Evolutionary conservation across 495 filamentous ascomycete species (phyloP).

Genomic region (Jackrogersella minutella): DNA sequence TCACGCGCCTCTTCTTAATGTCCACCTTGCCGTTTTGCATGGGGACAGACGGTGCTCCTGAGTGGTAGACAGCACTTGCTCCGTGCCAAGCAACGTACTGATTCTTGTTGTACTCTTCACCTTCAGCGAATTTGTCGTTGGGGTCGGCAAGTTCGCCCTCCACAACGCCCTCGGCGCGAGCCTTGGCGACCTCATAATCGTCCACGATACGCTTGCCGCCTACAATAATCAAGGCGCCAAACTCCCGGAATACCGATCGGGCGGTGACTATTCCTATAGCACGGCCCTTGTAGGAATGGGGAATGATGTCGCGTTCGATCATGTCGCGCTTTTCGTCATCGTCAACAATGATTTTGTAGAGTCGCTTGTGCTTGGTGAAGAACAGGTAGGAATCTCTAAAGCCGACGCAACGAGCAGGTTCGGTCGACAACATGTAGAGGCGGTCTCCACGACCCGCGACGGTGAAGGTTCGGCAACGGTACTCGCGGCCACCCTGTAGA

Average conservation of each 20-base stretch:
- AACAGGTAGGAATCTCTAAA: conserved; percentile 98
- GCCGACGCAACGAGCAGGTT: conserved; percentile 93
- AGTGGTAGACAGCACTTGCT: conserved; percentile 93
- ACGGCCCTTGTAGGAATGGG: conserved; percentile 96
- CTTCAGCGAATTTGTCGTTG: conserved; percentile 74
- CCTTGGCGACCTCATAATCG: conserved; percentile 86
- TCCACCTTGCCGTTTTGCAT: conserved; percentile 75
- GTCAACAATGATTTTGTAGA: conserved; percentile 95
- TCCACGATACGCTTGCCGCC: conserved; percentile 85
- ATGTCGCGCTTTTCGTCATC: conserved; percentile 92
- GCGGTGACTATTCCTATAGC: conserved; percentile 98
- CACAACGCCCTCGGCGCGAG: conserved; percentile 78
- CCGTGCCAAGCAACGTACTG: conserved; percentile 99
- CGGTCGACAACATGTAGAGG: conserved; percentile 97
- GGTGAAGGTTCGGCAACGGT: conserved; percentile 92
- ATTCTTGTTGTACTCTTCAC: conserved; percentile 87
- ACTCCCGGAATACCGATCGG: conserved; percentile 95
- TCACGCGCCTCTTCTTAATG: conserved; percentile 80
- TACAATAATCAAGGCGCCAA: conserved; percentile 91
- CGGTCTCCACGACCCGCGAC: conserved; percentile 82
- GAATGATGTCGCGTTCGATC: conserved; percentile 92
- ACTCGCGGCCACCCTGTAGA: conserved; percentile 82
- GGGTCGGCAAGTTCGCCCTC: conserved; percentile 93
- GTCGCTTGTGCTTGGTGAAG: conserved; percentile 94
- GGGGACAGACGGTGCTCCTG: conserved; percentile 78